Percentiles rank a stretch among this genome's conserved stretches.
phyloP scores from a whole-genome alignment of 768 basidiomycete genomes.

The Agrocybe chaxingu region DNA sequence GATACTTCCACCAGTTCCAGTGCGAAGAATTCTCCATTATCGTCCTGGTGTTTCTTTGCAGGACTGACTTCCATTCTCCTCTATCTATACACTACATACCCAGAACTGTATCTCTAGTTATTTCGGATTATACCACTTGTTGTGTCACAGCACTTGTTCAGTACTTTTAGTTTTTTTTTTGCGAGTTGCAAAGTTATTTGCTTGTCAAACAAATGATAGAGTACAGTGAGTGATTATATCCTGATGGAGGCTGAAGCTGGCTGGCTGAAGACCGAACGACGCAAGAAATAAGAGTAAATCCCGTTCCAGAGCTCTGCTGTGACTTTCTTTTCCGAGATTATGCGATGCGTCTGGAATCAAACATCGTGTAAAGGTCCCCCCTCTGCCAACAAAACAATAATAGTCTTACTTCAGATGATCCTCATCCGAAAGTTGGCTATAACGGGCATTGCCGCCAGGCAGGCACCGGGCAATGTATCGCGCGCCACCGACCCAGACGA shows the following conservation, averaged over 20 bases:
- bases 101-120: slow-evolving; percentile 1
- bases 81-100: slow-evolving; percentile 8
- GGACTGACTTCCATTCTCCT: slow-evolving; percentile 8
- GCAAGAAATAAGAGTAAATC: background rate
- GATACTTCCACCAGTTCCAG: slow-evolving; percentile 27
- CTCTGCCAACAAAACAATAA: slow-evolving; percentile 7
- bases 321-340: slow-evolving; percentile 8
- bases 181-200: background rate
- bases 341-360: slow-evolving; percentile 23
- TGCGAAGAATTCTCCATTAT: background rate
- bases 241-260: no score
- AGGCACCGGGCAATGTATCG: slow-evolving; percentile 41
- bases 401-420: slow-evolving; percentile 48
- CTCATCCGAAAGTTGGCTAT: slow-evolving; percentile 45
- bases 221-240: no score
- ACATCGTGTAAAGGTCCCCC: slow-evolving; percentile 6
- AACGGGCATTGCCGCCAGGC: slow-evolving; percentile 32
- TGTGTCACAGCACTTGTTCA: no score
- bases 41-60: slow-evolving; percentile 4
- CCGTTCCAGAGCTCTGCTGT: background rate
- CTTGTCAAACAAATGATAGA: background rate
- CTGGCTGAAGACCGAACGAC: no score
- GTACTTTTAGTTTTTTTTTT: no score
- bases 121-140: background rate
- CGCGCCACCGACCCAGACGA: slow-evolving; percentile 52